Conservation (phyloP, 2,329 filamentous ascomycete species). For the Furcasterigmium sp. region DNA sequence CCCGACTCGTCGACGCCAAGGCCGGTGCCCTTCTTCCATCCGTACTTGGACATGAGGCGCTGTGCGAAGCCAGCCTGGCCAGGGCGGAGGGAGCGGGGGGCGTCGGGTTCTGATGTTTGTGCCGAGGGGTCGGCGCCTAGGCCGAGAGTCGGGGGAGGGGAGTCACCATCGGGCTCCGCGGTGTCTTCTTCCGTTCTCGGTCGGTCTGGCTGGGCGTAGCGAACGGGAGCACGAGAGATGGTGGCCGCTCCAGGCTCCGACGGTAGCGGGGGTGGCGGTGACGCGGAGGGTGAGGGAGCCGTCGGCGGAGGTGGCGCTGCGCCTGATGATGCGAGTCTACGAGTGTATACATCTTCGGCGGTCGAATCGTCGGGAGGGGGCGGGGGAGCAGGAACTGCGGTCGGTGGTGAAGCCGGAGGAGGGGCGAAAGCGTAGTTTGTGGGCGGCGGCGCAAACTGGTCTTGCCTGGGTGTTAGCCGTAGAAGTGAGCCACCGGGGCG, state of each 20-base stretch:
- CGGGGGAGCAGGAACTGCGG: conserved; percentile 37
- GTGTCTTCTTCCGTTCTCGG: conserved; percentile 18
- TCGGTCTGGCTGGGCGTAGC: conserved; percentile 48
- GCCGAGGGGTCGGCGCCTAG: conserved; percentile 36
- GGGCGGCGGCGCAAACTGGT: conserved; percentile 55
- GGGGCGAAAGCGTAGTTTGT: conserved; percentile 54
- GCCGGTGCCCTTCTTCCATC: conserved; percentile 84
- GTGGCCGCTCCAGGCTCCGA: conserved; percentile 43
- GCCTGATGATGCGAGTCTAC: conserved; percentile 52
- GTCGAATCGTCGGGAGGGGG: conserved; percentile 51
- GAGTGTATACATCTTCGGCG: conserved; percentile 65
- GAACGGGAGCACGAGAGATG: conserved; percentile 74
- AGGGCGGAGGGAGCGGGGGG: conserved; percentile 58
- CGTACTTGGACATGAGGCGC: conserved; percentile 87
- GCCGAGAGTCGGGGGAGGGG: conserved; percentile 42
- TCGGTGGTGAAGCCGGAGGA: conserved; percentile 44
- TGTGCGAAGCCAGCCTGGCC: conserved; percentile 82
- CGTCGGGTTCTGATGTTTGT: conserved; percentile 24
- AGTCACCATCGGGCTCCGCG: conserved; percentile 31
- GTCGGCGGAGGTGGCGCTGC: conserved; percentile 24
- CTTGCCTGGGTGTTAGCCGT: conserved; percentile 26
- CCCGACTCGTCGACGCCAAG: conserved; percentile 78
- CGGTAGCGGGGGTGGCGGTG: conserved; percentile 22
- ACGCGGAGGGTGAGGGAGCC: conserved; percentile 16
- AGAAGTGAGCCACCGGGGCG: conserved; percentile 3